Conservation (phyloP, 2,329 filamentous ascomycete genomes). For the Phyllachora maydis region DNA sequence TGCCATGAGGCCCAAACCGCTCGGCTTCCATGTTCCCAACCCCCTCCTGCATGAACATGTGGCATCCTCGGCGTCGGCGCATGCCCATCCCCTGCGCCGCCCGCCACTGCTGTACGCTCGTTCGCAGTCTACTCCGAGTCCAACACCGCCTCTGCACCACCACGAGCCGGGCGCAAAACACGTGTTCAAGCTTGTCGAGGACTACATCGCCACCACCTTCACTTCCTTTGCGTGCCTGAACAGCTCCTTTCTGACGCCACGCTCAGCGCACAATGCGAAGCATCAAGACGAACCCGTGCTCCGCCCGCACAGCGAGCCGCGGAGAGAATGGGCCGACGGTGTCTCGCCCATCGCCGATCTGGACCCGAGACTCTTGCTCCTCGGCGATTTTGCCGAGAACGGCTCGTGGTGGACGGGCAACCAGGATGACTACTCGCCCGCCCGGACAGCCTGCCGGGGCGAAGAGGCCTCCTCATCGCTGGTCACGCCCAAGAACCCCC, state of each 20-base stretch:
- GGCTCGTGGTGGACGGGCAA: slow-evolving; percentile 64
- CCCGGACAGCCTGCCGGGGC: slow-evolving; percentile 12
- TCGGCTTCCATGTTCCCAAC: too few species aligned
- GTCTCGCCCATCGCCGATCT: slow-evolving; percentile 33
- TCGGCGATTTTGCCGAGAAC: slow-evolving; percentile 64
- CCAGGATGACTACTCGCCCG: slow-evolving; percentile 16
- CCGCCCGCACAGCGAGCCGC: slow-evolving; percentile 10
- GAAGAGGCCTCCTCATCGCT: too few species aligned
- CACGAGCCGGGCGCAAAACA: slow-evolving; percentile 21
- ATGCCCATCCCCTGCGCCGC: too few species aligned
- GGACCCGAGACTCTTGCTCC: slow-evolving; percentile 52
- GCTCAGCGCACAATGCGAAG: slow-evolving; percentile 10
- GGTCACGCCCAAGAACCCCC: slow-evolving; percentile 39
- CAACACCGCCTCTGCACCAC: slow-evolving; percentile 3
- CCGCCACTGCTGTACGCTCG: too few species aligned
- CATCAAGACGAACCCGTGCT: slow-evolving; percentile 4
- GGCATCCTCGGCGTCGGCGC: too few species aligned
- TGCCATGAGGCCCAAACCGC: too few species aligned
- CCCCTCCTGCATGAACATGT: too few species aligned
- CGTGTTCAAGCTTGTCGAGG: slow-evolving; percentile 59
- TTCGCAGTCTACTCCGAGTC: too few species aligned
- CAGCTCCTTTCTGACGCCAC: slow-evolving; percentile 44
- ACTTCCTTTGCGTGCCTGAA: slow-evolving; percentile 55
- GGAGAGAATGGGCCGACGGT: slow-evolving; percentile 12
- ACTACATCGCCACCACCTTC: slow-evolving; percentile 53